Evolutionary conservation across 1,284 basidiomycete species (phyloP), one percentile per base, ranked within the genome.

Genomic region (Irpex rosettiformis): DNA sequence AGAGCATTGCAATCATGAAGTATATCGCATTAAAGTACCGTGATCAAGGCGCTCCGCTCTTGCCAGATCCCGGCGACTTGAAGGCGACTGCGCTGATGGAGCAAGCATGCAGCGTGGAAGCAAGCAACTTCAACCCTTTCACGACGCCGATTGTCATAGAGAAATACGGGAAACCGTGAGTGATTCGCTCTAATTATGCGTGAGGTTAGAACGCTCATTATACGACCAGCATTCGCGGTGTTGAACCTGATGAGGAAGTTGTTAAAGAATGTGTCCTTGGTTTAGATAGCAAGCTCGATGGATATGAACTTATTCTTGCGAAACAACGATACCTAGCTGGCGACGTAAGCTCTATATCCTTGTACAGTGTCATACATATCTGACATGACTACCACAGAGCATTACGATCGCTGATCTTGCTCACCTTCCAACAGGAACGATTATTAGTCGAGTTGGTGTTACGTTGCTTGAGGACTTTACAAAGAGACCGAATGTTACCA

Each of bases 71-170:
- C 54, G 68, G 57, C 60, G 66, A 74, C 64, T 59, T 67, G 16
- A 68, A 75, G 56, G 75, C 68, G 2, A 72, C 69, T 28, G 82
- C 77, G 24, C 67, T 74, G 27, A 84, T 84, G 67, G 83, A 86
- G 69, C 79, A 83, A 67, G 85, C 83, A 0, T 76, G 75, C 25
- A 78, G 76, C 24, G 70, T 82, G 63, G 85, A 88, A 70, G 60
- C 69, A 24, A 66, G 69, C 60, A 78, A 84, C 70, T 86, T 85
- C 60, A 79, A 86, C 60, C 70, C 75, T 0, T 71, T 64, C 56
- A 80, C 76, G 10, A 63, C 62, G 21, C 70, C 67, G 7, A 70
- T 81, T 24, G 73, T 75, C 10, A 57, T 55, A 4, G 79, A 86
- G 71, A 76, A 73, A 62, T 64, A 83, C 43, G 77, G 80, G 67